phyloP scores from a whole-genome alignment of 441 rosid genomes.

The Pelargonium cotyledonis region DNA sequence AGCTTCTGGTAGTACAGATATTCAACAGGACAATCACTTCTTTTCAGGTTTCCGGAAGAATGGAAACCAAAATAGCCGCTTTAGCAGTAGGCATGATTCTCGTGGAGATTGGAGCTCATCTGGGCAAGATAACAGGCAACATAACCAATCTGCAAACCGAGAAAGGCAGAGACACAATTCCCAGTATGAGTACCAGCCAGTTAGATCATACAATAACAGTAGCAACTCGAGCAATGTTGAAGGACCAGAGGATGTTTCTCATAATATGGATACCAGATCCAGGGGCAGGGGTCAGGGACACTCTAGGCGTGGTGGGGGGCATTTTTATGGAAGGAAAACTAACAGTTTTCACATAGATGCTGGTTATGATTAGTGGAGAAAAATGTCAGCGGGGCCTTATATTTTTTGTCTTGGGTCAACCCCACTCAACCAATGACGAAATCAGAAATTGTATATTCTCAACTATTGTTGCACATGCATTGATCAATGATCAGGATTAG shows the following conservation, averaged over 20 bases:
- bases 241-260: conserved; percentile 46
- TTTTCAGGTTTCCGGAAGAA: conserved; percentile 45
- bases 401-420: too few species aligned
- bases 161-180: conserved; percentile 54
- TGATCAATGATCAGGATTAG: conserved; percentile 32
- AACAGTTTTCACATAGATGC: conserved; percentile 38
- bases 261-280: conserved; percentile 43
- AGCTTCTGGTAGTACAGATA: conserved; percentile 31
- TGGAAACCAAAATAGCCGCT: conserved; percentile 49
- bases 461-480: conserved; percentile 24
- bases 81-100: conserved; percentile 52
- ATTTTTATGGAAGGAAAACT: conserved; percentile 40
- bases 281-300: conserved; percentile 61
- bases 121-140: conserved; percentile 51
- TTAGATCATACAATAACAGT: conserved; percentile 40
- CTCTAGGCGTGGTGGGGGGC: conserved; percentile 55
- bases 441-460: conserved; percentile 19
- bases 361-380: conserved; percentile 34
- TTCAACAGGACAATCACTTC: conserved; percentile 35
- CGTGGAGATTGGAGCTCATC: conserved; percentile 63
- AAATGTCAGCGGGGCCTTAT: too few species aligned
- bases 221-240: conserved; percentile 37
- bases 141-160: conserved; percentile 37
- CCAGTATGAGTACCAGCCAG: conserved; percentile 80
- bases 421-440: conserved; percentile 8